Evolutionary conservation across 169 alveolate species (phyloP).

Genomic region (Plasmodium falciparum): DNA sequence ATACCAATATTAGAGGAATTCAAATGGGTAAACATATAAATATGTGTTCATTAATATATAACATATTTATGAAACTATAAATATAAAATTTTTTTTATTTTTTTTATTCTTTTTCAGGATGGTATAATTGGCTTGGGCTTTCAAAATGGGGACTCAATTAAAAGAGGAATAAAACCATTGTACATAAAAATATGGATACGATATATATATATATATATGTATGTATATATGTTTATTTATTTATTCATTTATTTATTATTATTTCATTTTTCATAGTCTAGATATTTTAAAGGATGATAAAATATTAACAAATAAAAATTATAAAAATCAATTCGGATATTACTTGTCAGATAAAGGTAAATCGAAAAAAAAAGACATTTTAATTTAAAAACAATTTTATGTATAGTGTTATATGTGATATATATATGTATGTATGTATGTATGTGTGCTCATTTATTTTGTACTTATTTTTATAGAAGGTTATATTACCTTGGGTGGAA

Average conservation of each 20-base stretch:
- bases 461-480: constrained; percentile 75
- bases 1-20: constrained; percentile 72
- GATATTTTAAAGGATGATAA: constrained; percentile 46
- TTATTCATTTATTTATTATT: not conserved
- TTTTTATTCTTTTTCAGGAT: constrained; percentile 70
- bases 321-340: constrained; percentile 62
- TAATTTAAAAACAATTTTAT: not conserved
- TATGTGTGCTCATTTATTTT: not conserved
- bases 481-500: constrained; percentile 84
- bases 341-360: constrained; percentile 49
- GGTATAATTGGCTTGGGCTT: constrained; percentile 87
- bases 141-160: constrained; percentile 79
- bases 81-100: constrained; percentile 4
- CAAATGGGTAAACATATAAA: constrained; percentile 39
- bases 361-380: not conserved
- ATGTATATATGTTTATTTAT: not conserved
- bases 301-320: constrained; percentile 28
- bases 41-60: not conserved
- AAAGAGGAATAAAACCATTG: constrained; percentile 83
- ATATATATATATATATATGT: no score
- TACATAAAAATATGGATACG: not conserved
- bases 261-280: constrained; percentile 21
- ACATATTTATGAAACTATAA: not conserved
- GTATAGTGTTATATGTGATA: not conserved
- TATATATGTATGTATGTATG: not conserved